Evolutionary conservation across 345 rosid genomes (phyloP), one percentile per base, ranked within the genome.

Genomic region (Alliaria petiolata): DNA sequence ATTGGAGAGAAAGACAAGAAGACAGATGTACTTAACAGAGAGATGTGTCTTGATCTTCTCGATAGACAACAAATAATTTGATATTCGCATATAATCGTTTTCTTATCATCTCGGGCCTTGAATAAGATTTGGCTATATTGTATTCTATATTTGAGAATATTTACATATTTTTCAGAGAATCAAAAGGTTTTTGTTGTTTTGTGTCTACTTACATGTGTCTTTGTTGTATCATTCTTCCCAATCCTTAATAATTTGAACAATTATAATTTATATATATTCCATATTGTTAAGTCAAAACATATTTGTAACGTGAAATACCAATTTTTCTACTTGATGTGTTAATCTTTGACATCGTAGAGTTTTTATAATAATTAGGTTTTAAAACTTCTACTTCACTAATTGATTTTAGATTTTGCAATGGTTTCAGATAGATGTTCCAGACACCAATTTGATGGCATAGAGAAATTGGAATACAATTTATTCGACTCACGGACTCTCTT

Each of bases 71-170:
- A 63, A 76, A 28, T 20, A 19, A 52, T 28, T 40, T 70, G 42
- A 40, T 57, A 63, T 64, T 76, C 62, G 42, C 47, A 57, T 47
- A 63, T 70, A 62, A 49, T 54, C 58, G 71, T 31, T 69, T 55
- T 76, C 72, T 76, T 76, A 76, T 65, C 80, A 70, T 57, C 76
- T 70, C 44, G 72, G 80, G 62, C 70, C 61, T 57, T 22, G 72
- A 57, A 76, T 25, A 53, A 33, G 34, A 61, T 69, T 69, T 75
- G 74, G 74, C 79, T 59, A 59, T 50, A 67, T 75, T 12, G 42
- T 44, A 44, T 26, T 43, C 8, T 61, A 54, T 50, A 22, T 36
- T 53, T n/a, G 44, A 53, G 64, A 55, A 55, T 76, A 65, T 40
- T 20, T 64, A 30, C 51, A 63, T 31, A 42, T 64, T 57, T 71